A percentile compares a stretch with the other conserved stretches of the same genome.
phyloP scores from a whole-genome alignment of 1,139 yeast genomes.

The Geotrichum candidum region DNA sequence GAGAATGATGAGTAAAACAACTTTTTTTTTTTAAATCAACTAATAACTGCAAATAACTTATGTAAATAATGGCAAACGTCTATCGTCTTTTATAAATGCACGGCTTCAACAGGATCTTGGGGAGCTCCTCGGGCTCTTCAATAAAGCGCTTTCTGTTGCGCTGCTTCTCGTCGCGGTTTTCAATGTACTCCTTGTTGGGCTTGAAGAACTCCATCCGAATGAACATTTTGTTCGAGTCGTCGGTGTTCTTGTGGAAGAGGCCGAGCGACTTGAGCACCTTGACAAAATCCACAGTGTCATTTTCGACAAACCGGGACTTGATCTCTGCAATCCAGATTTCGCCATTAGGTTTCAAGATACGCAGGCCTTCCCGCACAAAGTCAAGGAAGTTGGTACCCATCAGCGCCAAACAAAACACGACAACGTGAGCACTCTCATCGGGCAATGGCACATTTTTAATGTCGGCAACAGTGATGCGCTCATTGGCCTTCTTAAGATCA shows the following conservation, averaged over 20 bases:
- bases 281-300: conserved; percentile 60
- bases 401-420: conserved; percentile 82
- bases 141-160: conserved; percentile 54
- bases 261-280: conserved; percentile 71
- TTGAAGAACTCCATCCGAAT: conserved; percentile 89
- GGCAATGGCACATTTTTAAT: conserved; percentile 81
- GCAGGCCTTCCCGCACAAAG: conserved; percentile 81
- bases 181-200: conserved; percentile 59
- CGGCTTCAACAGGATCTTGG: conserved; percentile 75
- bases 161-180: conserved; percentile 54
- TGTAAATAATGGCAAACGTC: neutral
- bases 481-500: conserved; percentile 81
- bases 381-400: conserved; percentile 97
- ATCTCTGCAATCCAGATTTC: conserved; percentile 97
- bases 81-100: conserved; percentile 90
- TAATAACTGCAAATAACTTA: neutral
- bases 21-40: neutral
- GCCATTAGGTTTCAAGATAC: conserved; percentile 84
- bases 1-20: neutral
- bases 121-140: conserved; percentile 56
- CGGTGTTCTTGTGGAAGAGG: conserved; percentile 82
- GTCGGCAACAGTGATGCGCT: conserved; percentile 90
- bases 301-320: conserved; percentile 77
- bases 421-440: conserved; percentile 74
- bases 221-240: conserved; percentile 86